Evolutionary conservation across 2,329 filamentous ascomycete genomes (phyloP).

Genomic region (Alternaria incomplexa): DNA sequence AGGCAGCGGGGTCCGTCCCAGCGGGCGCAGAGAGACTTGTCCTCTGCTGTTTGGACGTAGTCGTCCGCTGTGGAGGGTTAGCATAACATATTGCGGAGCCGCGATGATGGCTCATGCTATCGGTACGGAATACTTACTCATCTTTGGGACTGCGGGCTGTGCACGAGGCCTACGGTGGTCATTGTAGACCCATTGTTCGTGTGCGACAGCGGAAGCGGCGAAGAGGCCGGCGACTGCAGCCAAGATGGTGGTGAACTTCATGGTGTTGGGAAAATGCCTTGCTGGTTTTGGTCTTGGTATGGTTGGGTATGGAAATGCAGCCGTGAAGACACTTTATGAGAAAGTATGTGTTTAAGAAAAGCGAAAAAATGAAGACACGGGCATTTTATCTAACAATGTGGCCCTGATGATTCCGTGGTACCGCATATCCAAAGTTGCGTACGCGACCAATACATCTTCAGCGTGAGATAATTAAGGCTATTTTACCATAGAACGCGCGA

Average conservation of each 20-base stretch:
- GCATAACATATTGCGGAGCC: neutral
- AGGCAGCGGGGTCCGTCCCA: neutral
- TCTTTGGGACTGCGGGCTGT: accelerated
- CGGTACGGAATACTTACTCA: accelerated
- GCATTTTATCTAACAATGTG: neutral
- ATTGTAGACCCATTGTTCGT: neutral
- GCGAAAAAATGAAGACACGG: accelerated
- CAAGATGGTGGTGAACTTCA: neutral
- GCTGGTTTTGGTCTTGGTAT: neutral
- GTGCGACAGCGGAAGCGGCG: neutral
- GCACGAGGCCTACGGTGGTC: neutral
- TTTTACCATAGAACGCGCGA: too few species aligned
- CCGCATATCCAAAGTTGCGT: neutral
- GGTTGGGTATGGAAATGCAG: neutral
- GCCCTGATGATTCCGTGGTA: neutral
- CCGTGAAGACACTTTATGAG: neutral
- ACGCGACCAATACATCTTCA: too few species aligned
- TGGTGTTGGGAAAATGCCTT: neutral
- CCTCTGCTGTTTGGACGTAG: neutral
- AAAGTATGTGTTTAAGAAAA: neutral
- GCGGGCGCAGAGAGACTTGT: neutral
- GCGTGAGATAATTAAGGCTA: too few species aligned
- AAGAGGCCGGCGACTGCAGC: neutral
- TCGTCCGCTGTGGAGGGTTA: neutral
- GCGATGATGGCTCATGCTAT: too few species aligned